Conservation (phyloP, 495 filamentous ascomycete genomes). For the Neurospora sp. region DNA sequence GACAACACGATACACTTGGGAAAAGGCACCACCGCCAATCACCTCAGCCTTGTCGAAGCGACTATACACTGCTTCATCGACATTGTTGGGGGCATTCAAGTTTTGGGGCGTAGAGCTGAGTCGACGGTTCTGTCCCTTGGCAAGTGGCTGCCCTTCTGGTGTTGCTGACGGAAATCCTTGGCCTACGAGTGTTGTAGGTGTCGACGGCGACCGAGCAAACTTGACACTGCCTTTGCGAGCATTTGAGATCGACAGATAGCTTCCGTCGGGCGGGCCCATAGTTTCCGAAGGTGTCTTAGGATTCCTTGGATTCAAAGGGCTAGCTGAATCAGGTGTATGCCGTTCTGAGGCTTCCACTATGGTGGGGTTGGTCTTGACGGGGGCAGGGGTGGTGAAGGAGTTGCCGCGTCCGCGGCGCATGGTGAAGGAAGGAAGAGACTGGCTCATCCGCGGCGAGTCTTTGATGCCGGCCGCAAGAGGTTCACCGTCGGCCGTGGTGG, state of each 20-base stretch:
- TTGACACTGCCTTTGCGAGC: constrained; percentile 25
- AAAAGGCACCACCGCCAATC: constrained; percentile 84
- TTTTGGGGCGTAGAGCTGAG: constrained; percentile 43
- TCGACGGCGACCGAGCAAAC: constrained; percentile 48
- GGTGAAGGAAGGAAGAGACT: constrained; percentile 13
- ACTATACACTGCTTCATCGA: constrained; percentile 56
- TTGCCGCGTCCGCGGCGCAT: constrained; percentile 4
- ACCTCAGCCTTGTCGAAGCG: constrained; percentile 69
- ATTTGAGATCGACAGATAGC: constrained; percentile 64
- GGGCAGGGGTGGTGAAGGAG: constrained; percentile 10
- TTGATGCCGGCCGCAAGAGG: background rate
- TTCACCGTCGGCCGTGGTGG: background rate
- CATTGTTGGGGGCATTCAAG: constrained; percentile 48
- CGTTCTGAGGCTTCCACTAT: constrained; percentile 7
- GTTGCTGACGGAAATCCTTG: background rate
- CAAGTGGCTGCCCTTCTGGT: background rate
- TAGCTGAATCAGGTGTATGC: constrained; percentile 34
- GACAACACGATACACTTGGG: constrained; percentile 75
- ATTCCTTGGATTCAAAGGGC: constrained; percentile 40
- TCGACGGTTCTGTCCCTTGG: constrained; percentile 18
- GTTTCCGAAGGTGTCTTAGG: constrained; percentile 74
- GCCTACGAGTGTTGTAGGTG: constrained; percentile 51
- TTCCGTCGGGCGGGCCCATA: constrained; percentile 70
- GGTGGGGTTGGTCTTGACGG: constrained; percentile 3
- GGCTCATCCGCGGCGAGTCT: constrained; percentile 8